Conservation (phyloP, 306 rosid species). For the Trifolium dubium region DNA sequence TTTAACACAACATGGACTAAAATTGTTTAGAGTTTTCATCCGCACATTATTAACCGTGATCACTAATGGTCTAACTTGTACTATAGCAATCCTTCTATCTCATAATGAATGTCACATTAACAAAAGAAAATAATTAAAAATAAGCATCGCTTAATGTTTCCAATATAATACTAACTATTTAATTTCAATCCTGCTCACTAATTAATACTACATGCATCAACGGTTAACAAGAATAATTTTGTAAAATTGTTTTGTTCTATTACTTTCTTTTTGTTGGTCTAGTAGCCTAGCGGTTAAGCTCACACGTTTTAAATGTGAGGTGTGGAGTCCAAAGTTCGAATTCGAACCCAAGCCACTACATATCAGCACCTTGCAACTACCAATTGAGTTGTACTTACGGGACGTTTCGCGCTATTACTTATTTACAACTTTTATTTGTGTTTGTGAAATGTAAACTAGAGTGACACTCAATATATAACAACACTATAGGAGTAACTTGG, state of each 20-base stretch:
- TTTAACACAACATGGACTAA: neutral
- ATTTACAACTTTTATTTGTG: neutral
- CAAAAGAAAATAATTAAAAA: too few relatives aligned
- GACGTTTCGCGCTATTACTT: neutral
- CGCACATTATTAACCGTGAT: neutral
- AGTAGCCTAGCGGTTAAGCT: too few relatives aligned
- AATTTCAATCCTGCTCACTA: neutral
- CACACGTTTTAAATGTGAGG: too few relatives aligned
- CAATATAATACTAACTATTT: too few relatives aligned
- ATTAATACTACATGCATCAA: neutral
- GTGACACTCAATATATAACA: neutral
- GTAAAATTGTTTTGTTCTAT: too few relatives aligned
- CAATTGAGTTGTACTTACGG: too few relatives aligned
- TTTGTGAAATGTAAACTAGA: neutral
- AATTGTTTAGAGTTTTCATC: neutral
- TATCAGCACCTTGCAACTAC: too few relatives aligned
- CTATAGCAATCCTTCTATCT: neutral
- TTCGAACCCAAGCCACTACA: too few relatives aligned
- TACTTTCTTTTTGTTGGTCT: too few relatives aligned
- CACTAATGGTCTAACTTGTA: constrained; percentile 6
- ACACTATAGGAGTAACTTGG: too few relatives aligned
- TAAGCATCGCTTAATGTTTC: neutral
- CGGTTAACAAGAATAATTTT: too few relatives aligned
- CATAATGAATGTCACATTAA: neutral
- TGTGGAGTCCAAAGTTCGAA: too few relatives aligned